phyloP scores from a whole-genome alignment of 805 yeast genomes.

The Myxozyma neglecta region DNA sequence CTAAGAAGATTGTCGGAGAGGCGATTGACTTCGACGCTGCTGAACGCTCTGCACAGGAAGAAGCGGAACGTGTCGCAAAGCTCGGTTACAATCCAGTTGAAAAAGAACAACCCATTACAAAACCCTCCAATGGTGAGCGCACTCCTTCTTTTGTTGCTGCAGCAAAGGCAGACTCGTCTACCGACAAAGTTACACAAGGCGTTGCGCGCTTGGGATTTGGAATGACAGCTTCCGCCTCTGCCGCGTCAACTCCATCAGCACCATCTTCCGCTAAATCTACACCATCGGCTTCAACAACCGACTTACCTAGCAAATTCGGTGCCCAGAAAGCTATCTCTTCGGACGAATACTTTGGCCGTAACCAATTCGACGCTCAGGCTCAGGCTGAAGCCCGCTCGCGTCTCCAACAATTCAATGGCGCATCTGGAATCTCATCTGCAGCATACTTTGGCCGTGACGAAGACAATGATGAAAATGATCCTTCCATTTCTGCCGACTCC shows the following conservation, averaged over 20 bases:
- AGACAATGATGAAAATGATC: slow-evolving; percentile 44
- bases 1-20: slow-evolving; percentile 43
- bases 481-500: slow-evolving; percentile 34
- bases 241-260: slow-evolving; percentile 37
- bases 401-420: slow-evolving; percentile 77
- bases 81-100: slow-evolving; percentile 47
- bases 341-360: slow-evolving; percentile 90
- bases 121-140: slow-evolving; percentile 9
- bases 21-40: slow-evolving; percentile 63
- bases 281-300: slow-evolving; percentile 44
- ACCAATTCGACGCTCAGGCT: slow-evolving; percentile 72
- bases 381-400: slow-evolving; percentile 80
- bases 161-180: slow-evolving; percentile 6
- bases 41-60: background rate
- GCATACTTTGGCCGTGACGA: slow-evolving; percentile 89
- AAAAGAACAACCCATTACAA: slow-evolving; percentile 12
- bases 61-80: slow-evolving; percentile 36
- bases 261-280: slow-evolving; percentile 39
- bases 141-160: slow-evolving; percentile 13
- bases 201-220: slow-evolving; percentile 87
- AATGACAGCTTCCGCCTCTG: slow-evolving; percentile 68
- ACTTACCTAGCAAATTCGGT: slow-evolving; percentile 63
- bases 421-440: slow-evolving; percentile 87
- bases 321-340: slow-evolving; percentile 92
- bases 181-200: slow-evolving; percentile 20